Evolutionary conservation across 306 rosid species (phyloP).

Genomic region (Datisca glomerata): DNA sequence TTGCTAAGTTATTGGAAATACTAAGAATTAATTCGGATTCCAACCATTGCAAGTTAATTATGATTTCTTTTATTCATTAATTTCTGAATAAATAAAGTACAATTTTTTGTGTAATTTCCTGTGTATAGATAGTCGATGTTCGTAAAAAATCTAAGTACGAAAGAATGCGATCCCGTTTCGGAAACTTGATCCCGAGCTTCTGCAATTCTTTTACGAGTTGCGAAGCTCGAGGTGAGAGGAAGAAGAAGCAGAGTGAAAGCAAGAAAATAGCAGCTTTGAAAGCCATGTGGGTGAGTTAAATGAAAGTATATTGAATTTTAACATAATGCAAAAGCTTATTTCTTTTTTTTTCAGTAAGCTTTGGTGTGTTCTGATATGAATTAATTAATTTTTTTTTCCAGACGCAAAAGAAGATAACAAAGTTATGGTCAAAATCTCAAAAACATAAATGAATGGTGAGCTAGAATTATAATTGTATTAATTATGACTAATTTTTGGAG

Average conservation of each 20-base stretch:
- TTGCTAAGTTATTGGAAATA: too few relatives aligned
- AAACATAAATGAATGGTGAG: too few relatives aligned
- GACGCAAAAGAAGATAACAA: too few relatives aligned
- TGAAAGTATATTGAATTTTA: constrained; percentile 16
- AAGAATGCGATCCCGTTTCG: constrained; percentile 26
- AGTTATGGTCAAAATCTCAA: too few relatives aligned
- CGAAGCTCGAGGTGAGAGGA: constrained; percentile 14
- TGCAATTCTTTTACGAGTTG: constrained; percentile 19
- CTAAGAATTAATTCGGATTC: too few relatives aligned
- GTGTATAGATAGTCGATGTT: constrained; percentile 21
- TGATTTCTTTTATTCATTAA: not conserved
- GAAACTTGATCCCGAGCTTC: constrained; percentile 30
- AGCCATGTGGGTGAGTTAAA: constrained; percentile 7
- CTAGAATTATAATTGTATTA: too few relatives aligned
- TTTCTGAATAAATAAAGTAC: not conserved
- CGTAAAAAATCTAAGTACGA: constrained; percentile 18
- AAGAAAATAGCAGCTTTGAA: constrained; percentile 4
- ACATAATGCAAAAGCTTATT: too few relatives aligned
- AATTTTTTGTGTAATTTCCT: not conserved
- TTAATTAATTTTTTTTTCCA: too few relatives aligned
- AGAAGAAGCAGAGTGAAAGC: constrained; percentile 13
- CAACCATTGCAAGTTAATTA: too few relatives aligned
- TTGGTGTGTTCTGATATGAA: too few relatives aligned
- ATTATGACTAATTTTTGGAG: too few relatives aligned
- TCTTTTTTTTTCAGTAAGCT: too few relatives aligned